Base-by-base conservation (phyloP, 2,329 filamentous ascomycete genomes). In the Colletotrichum chrysophilum region DNA sequence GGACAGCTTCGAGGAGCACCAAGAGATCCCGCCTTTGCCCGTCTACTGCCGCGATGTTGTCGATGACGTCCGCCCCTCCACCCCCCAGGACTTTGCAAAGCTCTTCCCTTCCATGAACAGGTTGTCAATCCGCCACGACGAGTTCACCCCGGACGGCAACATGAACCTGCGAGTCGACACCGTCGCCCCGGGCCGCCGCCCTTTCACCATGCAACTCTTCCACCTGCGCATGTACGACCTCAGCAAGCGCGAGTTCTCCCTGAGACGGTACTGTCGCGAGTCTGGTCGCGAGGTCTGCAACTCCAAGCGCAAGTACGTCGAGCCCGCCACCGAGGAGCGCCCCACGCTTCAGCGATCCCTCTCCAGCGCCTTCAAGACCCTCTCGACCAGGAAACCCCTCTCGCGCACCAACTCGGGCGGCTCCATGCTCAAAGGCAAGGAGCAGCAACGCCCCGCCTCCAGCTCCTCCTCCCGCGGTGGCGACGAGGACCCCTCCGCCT, bases 141-240 rank as follows among this genome's bases (percentile, higher is more conserved):
- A 98, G 84, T 92, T 95, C 65, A 97, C 96, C 0, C 86, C 93
- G 5, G 96, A 99, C 83, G 96, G 96, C 43, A 98, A 98, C 88
- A 97, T 98, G 95, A 98, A 98, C 83, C 89, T 99, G 73, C 93
- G 96, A 36, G 90, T 98, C 74, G 96, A 98, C 82, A 96, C 95
- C 7, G 88, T 94, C 77, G 91, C 95, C 61, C 89, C 90, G 30
- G 90, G 90, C 55, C 91, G 91, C 78, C 91, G 92, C 77, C 92
- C 92, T 79, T 91, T 94, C 80, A 95, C 93, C 7, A 86, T 92
- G 13, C 91, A 93, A 82, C 92, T 99, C 64, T 98, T 98, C 85
- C 96, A 99, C 84, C 88, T 98, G 76, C 94, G 96, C 80, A 98
- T 99, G 95, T 93, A 98, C 83, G 95, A 98, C 84, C 87, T 98